Evolutionary conservation across 148 eudicot genomes (phyloP), one percentile per base, ranked within the genome.

Genomic region (Tetragonia tetragonoides): DNA sequence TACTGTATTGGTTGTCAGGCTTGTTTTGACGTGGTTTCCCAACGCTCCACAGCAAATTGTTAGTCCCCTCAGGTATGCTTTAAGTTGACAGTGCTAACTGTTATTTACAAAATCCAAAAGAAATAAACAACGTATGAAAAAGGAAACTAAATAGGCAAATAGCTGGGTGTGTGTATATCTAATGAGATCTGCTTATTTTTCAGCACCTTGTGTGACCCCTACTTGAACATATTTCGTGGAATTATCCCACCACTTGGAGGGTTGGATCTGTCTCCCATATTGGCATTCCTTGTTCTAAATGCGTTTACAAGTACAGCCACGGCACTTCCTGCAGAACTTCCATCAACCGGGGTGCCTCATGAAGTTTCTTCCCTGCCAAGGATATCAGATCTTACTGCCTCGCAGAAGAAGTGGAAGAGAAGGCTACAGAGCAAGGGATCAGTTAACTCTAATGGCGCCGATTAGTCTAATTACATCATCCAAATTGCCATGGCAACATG

Each of bases 181-280:
- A 68, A 46, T 40, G 70, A 34, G 8, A 6, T 73, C 6, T 67
- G 57, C 49, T 20, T 79, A 62, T 54, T 72, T 87, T 77, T 56
- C 94, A 92, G 97, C 92, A 95, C 97, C 60, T n/a, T 95, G 78
- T 93, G 99, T 77, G 99, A 95, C 70, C 99, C 99, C 3, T 95
- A 95, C 90, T 84, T 93, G 87, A 95, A 93, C 89, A 88, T 95
- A 84, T 95, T 95, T 82, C 96, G 97, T 3, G 96, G 99, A 73
- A 65, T 95, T 67, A 95, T 95, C 68, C 99, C 98, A 76, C 96
- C 99, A 20, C 89, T 91, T 42, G 97, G 99, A 85, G 97, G 99
- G 68, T 84, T 93, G 86, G 97, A 95, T 83, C 89, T 95, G 69
- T 95, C 99, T 66, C 99, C 99, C 28, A 93, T 95, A 73, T 74